Percentiles rank a stretch among this genome's conserved stretches.
These are phyloP conservation scores for Colletotrichum sp. DNA, from an alignment of 2,329 filamentous ascomycete genomes.

Conservation along the genomic window DNA sequence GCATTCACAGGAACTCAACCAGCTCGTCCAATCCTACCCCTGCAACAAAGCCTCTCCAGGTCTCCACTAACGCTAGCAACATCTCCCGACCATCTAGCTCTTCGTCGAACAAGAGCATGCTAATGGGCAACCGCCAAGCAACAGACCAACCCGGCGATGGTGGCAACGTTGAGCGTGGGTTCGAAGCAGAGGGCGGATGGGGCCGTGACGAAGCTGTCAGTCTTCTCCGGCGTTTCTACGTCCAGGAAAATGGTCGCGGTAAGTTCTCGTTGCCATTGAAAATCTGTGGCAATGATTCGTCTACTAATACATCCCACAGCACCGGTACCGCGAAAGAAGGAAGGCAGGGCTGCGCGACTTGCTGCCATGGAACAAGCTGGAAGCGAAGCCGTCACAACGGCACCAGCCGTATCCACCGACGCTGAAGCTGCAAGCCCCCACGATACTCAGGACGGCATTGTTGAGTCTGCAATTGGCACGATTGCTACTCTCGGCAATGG, in stretches of 20 bases:
- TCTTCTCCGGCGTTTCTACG: slow-evolving; percentile 90
- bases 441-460: not conserved
- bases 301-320: slow-evolving; percentile 36
- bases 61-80: not conserved
- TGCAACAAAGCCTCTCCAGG: not conserved
- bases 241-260: slow-evolving; percentile 97
- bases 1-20: slow-evolving; percentile 71
- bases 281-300: not conserved
- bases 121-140: not conserved
- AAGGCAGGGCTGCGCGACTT: slow-evolving; percentile 58
- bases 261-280: slow-evolving; percentile 28
- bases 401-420: not conserved
- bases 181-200: slow-evolving; percentile 84
- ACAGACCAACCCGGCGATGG: slow-evolving; percentile 54
- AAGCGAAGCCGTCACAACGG: not conserved
- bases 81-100: not conserved
- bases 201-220: slow-evolving; percentile 93
- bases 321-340: slow-evolving; percentile 59
- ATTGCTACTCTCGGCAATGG: not conserved
- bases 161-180: slow-evolving; percentile 77
- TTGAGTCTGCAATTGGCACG: not conserved
- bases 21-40: not conserved
- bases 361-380: slow-evolving; percentile 44
- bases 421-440: not conserved
- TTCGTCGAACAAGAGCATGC: not conserved